phyloP scores from a whole-genome alignment of 768 basidiomycete genomes.

The Suillus americanus region DNA sequence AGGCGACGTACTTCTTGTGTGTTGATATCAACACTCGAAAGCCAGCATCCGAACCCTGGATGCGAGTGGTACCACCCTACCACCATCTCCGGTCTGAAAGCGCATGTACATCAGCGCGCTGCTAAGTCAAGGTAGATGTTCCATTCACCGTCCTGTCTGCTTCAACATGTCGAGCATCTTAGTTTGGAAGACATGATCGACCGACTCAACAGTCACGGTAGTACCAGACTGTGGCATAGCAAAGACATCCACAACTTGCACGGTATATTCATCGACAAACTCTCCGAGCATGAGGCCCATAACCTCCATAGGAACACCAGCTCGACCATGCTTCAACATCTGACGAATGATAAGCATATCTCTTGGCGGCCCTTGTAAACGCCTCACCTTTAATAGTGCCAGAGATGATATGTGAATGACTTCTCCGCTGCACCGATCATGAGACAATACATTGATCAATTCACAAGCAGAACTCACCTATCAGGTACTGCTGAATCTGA shows the following conservation, averaged over 20 bases:
- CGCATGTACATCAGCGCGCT: constrained; percentile 8
- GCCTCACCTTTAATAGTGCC: constrained; percentile 87
- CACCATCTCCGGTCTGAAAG: constrained; percentile 87
- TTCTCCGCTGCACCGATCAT: constrained; percentile 60
- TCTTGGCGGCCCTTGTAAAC: neutral
- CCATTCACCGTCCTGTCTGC: constrained; percentile 88
- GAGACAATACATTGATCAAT: constrained; percentile 9
- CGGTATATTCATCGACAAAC: constrained; percentile 96
- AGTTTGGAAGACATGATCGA: constrained; percentile 97
- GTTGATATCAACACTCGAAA: constrained; percentile 98
- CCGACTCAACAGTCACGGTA: constrained; percentile 95
- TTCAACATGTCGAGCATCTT: constrained; percentile 99
- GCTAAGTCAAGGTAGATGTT: constrained; percentile 6
- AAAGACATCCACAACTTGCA: constrained; percentile 95
- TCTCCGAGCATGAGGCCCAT: constrained; percentile 99
- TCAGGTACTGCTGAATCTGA: constrained; percentile 64
- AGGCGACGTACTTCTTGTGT: constrained; percentile 80
- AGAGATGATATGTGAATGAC: constrained; percentile 97
- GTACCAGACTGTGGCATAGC: constrained; percentile 99
- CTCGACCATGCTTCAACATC: constrained; percentile 99
- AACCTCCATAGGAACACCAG: constrained; percentile 99
- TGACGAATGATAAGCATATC: constrained; percentile 33
- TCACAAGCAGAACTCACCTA: constrained; percentile 51
- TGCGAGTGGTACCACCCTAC: constrained; percentile 99
- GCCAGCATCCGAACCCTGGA: constrained; percentile 99